phyloP scores from a whole-genome alignment of 2,329 filamentous ascomycete species.

The Blastomyces emzantsi region DNA sequence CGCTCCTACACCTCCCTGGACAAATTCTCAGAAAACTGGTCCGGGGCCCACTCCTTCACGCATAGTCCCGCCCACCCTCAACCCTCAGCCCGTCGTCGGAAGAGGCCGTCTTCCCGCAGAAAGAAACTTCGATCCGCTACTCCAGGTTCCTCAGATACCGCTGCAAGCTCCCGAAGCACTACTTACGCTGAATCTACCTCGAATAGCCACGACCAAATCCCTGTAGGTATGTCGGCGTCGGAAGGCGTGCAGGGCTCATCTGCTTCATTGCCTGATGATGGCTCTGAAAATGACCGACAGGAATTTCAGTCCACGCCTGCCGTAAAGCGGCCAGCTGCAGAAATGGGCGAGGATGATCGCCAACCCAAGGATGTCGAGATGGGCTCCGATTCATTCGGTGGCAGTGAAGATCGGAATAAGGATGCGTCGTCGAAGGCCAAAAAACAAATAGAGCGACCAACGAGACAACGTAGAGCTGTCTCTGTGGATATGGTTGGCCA shows the following conservation, averaged over 20 bases:
- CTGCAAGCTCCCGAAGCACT: conserved; percentile 42
- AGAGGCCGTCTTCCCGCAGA: conserved; percentile 20
- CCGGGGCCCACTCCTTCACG: neutral
- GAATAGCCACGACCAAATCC: conserved; percentile 15
- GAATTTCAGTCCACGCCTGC: conserved; percentile 40
- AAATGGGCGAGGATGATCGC: conserved; percentile 41
- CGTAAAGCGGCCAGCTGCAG: conserved; percentile 45
- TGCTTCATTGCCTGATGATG: neutral
- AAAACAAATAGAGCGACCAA: conserved; percentile 14
- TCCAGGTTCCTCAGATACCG: conserved; percentile 11
- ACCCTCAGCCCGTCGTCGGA: no score
- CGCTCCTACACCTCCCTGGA: no score
- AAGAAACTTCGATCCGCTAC: conserved; percentile 16
- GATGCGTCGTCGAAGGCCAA: conserved; percentile 14
- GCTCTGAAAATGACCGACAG: conserved; percentile 3
- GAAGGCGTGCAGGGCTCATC: neutral
- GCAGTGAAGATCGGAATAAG: conserved; percentile 19
- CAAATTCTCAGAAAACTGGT: neutral
- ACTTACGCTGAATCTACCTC: conserved; percentile 37
- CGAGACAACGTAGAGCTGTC: conserved; percentile 24
- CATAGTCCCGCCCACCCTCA: no score
- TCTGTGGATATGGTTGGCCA: conserved; percentile 39
- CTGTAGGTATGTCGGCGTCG: conserved; percentile 26
- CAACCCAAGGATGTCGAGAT: conserved; percentile 6
- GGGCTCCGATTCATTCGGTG: conserved; percentile 10